Conservation (phyloP, 2,329 filamentous ascomycete species). For the Aspergillus melleus region DNA sequence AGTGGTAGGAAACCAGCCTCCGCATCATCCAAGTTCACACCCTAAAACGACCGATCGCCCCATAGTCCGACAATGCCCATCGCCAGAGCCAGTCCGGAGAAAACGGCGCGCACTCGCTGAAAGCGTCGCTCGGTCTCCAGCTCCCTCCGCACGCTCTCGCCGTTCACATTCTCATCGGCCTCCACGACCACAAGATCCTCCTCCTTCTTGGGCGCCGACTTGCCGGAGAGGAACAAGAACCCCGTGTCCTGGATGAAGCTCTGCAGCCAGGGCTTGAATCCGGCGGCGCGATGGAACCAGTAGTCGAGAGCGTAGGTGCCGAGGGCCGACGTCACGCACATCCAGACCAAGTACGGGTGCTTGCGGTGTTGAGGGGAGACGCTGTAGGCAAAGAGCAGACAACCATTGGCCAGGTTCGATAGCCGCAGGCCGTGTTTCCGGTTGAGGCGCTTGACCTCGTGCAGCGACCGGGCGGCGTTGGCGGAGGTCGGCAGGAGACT, state of each 20-base stretch:
- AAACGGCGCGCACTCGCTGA: conserved; percentile 38
- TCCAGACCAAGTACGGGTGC: conserved; percentile 91
- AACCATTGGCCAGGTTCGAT: conserved; percentile 66
- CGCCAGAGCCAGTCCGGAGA: conserved; percentile 44
- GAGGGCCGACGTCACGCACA: conserved; percentile 61
- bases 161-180: conserved; percentile 44
- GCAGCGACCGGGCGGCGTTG: conserved; percentile 68
- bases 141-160: conserved; percentile 45
- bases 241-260: conserved; percentile 46
- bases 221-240: conserved; percentile 16
- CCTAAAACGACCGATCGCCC: conserved; percentile 38
- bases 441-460: conserved; percentile 63
- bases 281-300: conserved; percentile 68
- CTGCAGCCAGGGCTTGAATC: conserved; percentile 40
- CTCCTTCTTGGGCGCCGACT: conserved; percentile 30
- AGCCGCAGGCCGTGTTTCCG: conserved; percentile 67
- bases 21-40: not conserved
- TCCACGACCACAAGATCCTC: conserved; percentile 41
- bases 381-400: conserved; percentile 74
- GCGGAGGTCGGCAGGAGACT: conserved; percentile 76
- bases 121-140: conserved; percentile 45
- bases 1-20: not conserved
- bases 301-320: conserved; percentile 60
- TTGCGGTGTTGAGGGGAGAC: conserved; percentile 72
- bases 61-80: conserved; percentile 52